phyloP scores from a whole-genome alignment of 2,329 filamentous ascomycete genomes.

The Botrytis fragariae region DNA sequence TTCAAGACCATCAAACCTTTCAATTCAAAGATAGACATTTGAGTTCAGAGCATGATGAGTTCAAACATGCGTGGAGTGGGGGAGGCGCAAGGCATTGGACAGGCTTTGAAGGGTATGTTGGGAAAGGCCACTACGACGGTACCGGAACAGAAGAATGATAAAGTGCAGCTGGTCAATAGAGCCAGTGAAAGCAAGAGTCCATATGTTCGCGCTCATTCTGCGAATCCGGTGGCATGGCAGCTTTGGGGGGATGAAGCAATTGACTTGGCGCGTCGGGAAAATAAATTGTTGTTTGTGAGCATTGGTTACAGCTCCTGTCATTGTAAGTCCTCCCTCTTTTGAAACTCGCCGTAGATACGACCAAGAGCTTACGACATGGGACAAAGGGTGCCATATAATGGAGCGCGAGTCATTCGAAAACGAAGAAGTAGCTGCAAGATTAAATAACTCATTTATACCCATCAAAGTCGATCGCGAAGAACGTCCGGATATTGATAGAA shows the following conservation, averaged over 20 bases:
- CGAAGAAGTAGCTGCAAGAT: slow-evolving; percentile 70
- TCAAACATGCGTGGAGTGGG: slow-evolving; percentile 32
- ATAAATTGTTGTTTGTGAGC: slow-evolving; percentile 88
- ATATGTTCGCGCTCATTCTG: slow-evolving; percentile 70
- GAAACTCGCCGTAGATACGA: not conserved
- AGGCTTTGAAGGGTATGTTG: slow-evolving; percentile 28
- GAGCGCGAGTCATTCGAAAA: slow-evolving; percentile 89
- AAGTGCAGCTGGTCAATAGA: slow-evolving; percentile 49
- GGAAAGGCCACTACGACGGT: slow-evolving; percentile 12
- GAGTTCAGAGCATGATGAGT: slow-evolving; percentile 31
- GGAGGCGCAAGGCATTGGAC: slow-evolving; percentile 30
- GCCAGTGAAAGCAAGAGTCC: slow-evolving; percentile 62
- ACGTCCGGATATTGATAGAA: slow-evolving; percentile 86
- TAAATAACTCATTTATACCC: slow-evolving; percentile 87
- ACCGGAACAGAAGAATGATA: slow-evolving; percentile 26
- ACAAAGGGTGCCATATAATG: slow-evolving; percentile 80
- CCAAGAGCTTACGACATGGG: not conserved
- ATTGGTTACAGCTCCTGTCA: slow-evolving; percentile 96
- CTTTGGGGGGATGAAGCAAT: slow-evolving; percentile 76
- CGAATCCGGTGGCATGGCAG: slow-evolving; percentile 91
- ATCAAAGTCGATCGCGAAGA: slow-evolving; percentile 93
- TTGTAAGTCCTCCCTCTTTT: slow-evolving; percentile 57
- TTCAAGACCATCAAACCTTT: not conserved
- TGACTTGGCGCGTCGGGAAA: slow-evolving; percentile 71
- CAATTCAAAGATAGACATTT: not conserved